A percentile compares a stretch with the other conserved stretches of the same genome.
Conservation (phyloP, 139 green algal genomes). For the Picochlorum costavermella region DNA sequence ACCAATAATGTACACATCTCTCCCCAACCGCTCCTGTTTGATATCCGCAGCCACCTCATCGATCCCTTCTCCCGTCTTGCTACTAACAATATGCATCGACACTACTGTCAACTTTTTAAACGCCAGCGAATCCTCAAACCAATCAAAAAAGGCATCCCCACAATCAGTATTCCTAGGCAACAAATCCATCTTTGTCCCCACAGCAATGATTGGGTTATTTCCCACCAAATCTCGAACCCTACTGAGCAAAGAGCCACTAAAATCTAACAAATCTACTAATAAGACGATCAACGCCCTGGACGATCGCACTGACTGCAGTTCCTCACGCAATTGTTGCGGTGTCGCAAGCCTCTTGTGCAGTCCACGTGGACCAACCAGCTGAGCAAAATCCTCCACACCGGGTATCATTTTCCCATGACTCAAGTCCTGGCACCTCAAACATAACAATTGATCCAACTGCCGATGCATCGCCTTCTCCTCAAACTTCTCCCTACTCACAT, state of each 20-base stretch:
- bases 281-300: conserved; percentile 61
- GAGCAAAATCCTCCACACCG: conserved; percentile 55
- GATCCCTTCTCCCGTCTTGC: conserved; percentile 35
- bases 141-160: conserved; percentile 34
- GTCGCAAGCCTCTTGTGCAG: conserved; percentile 39
- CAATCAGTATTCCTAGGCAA: conserved; percentile 58
- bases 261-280: conserved; percentile 86
- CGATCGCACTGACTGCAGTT: conserved; percentile 36
- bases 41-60: conserved; percentile 39
- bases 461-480: conserved; percentile 34
- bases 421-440: conserved; percentile 63
- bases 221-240: conserved; percentile 80
- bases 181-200: conserved; percentile 91
- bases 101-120: conserved; percentile 60
- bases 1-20: conserved; percentile 91
- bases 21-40: conserved; percentile 58
- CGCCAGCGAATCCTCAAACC: conserved; percentile 51
- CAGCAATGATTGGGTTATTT: conserved; percentile 82
- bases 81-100: conserved; percentile 55
- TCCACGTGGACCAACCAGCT: conserved; percentile 18
- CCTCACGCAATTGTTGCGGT: conserved; percentile 61
- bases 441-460: conserved; percentile 60
- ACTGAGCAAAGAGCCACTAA: conserved; percentile 57
- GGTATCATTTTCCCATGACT: conserved; percentile 77
- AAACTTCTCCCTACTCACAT: conserved; percentile 54